Evolutionary conservation across 1,139 yeast genomes (phyloP), one percentile per base, ranked within the genome.

Genomic region (Saccharomyces hybrid): DNA sequence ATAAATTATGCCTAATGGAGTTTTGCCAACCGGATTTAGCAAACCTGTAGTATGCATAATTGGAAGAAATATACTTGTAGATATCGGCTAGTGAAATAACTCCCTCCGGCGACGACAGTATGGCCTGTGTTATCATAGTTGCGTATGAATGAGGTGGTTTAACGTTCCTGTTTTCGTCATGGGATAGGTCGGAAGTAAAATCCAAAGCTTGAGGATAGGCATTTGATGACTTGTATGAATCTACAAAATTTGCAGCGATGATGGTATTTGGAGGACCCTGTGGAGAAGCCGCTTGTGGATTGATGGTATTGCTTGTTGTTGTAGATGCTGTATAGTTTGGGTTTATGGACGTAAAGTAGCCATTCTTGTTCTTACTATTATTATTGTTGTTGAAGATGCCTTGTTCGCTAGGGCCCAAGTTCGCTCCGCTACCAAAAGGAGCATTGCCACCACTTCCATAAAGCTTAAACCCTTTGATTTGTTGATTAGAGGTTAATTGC

Each of bases 141-240:
- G 99, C 99, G 70, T 93, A 93, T 27, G 96, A 86, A 69, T 86
- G 93, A 1, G 99, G 99, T 9, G 99, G 99, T 70, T 93, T 93
- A 60, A 90, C 85, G 67, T 91, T 96, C 67, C 86, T 87, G 47
- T 96, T 83, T 59, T 89, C 97, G 66, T 90, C 98, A 59, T 79
- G 79, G n/a, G 96, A 86, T 61, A 90, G 77, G 57, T 74, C 78
- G 5, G 71, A 64, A 2, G 68, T 67, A 51, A 61, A 65, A 58
- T 66, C 70, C 32, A 66, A 52, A 3, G 68, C 60, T 32, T 63
- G 63, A 2, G 69, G 69, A 50, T 67, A 68, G 2, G 63, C 65
- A 38, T 51, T 59, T 41, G 56, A 52, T 4, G 61, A 38, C 20
- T 32, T 30, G 50, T 54, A 34, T 49, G 28, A 27, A 55, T 47